Evolutionary conservation across 2,329 filamentous ascomycete species (phyloP).

Genomic region (Hysterium pulicare): DNA sequence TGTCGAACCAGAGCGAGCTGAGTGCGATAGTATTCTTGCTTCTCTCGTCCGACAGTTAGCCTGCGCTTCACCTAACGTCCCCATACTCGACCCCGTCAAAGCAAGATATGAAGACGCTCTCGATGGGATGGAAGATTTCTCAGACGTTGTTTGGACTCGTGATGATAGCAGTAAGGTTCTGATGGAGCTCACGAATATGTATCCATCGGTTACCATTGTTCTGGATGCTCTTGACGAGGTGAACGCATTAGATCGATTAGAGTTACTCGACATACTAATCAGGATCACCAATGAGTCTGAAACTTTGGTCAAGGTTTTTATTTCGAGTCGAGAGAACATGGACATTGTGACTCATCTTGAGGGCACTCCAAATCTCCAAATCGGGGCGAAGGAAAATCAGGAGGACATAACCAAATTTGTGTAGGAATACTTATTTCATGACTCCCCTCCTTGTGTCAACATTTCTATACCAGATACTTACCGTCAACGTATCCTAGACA

Average conservation of each 20-base stretch:
- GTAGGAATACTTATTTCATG: too few relatives aligned
- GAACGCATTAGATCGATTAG: conserved; percentile 1
- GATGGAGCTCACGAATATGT: background rate
- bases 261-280: background rate
- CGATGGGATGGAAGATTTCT: background rate
- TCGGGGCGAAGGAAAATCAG: background rate
- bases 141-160: background rate
- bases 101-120: background rate
- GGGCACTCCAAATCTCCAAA: background rate
- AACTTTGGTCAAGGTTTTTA: background rate
- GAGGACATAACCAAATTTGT: background rate
- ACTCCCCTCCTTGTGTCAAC: too few relatives aligned
- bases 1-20: background rate
- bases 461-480: too few relatives aligned
- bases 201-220: background rate
- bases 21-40: background rate
- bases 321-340: background rate
- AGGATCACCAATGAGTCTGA: background rate
- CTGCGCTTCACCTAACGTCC: background rate
- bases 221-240: conserved; percentile 1
- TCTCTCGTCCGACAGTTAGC: background rate
- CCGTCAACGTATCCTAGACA: too few relatives aligned
- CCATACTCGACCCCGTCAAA: background rate
- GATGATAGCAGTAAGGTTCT: background rate
- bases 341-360: background rate